Percentiles rank a stretch among this genome's conserved stretches.
phyloP scores from a whole-genome alignment of 495 filamentous ascomycete genomes.

The Daldinia bambusicola region DNA sequence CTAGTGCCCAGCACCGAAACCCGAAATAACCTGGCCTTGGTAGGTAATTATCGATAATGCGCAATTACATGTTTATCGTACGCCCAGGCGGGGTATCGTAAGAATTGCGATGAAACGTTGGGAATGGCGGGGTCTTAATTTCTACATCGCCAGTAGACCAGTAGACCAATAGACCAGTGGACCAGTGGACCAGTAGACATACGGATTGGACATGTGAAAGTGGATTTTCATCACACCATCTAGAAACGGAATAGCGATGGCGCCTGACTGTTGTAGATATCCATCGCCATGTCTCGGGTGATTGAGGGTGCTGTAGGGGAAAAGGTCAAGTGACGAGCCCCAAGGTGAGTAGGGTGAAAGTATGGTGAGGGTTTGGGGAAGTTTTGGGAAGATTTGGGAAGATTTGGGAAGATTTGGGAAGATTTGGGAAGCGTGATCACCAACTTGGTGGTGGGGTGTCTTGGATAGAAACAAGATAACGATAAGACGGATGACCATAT shows the following conservation, averaged over 20 bases:
- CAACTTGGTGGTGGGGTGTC: slow-evolving; percentile 31
- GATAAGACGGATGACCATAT: slow-evolving; percentile 31
- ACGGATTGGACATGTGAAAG: slow-evolving; percentile 30
- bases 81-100: slow-evolving; percentile 30
- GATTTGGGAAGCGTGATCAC: slow-evolving; percentile 32
- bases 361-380: too few relatives aligned
- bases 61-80: slow-evolving; percentile 15
- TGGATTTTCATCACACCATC: slow-evolving; percentile 28
- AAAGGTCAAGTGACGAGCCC: slow-evolving; percentile 40
- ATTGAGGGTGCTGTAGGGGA: slow-evolving; percentile 11
- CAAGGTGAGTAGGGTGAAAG: slow-evolving; percentile 17
- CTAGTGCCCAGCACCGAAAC: neutral
- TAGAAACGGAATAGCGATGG: slow-evolving; percentile 8
- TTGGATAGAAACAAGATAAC: slow-evolving; percentile 37
- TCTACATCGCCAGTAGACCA: too few relatives aligned
- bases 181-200: too few relatives aligned
- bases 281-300: slow-evolving; percentile 33
- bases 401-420: neutral
- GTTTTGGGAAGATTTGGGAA: too few relatives aligned
- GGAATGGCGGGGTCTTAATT: slow-evolving; percentile 30
- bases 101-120: slow-evolving; percentile 14
- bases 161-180: too few relatives aligned
- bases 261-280: slow-evolving; percentile 39
- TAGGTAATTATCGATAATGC: slow-evolving; percentile 35
- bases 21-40: neutral